Base-by-base conservation (phyloP, 148 eudicot genomes). In the Camellia granthamiana region DNA sequence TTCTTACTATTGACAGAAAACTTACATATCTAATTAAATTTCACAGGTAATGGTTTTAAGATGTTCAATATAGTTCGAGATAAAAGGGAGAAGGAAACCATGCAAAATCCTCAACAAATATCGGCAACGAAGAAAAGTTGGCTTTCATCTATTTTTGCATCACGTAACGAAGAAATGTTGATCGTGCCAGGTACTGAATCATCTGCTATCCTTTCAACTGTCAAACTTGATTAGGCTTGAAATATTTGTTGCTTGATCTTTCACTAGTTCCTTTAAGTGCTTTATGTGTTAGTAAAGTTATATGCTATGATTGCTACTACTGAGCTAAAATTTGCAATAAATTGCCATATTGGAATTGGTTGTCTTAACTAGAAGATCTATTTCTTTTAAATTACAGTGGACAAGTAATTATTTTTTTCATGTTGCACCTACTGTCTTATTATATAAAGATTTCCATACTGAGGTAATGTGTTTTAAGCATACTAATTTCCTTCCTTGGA, bases 41-140 rank as follows among this genome's bases (percentile, higher is more conserved):
- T 75, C 61, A 46, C 84, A 89, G 92, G 90, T 16, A 72, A 75
- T 75, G 86, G 91, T 10, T 81, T 86, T 77, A 83, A 81, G 74
- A 42, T 86, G 75, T 80, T 86, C 77, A 74, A 75, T 19, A 54
- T 74, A 64, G 81, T 89, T 87, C 85, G 89, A 77, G 81, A 63
- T 41, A 89, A 63, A 82, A 81, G 77, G 54, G 70, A 74, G 56
- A 78, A 82, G 21, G 84, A 74, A 6, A 79, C 38, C 70, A 51
- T 64, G 12, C 77, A 68, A 58, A 75, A 23, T 71, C 52, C 77
- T 81, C 79, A 62, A 77, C 81, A 79, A 42, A 78, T 55, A 81
- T 67, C 84, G 15, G 56, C 15, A 66, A 38, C 9, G 68, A 83
- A 85, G 58, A 87, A 83, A 84, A 81, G 78, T 63, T 86, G 91